Evolutionary conservation across 495 filamentous ascomycete species (phyloP).

Genomic region (Aspergillus asperescens): DNA sequence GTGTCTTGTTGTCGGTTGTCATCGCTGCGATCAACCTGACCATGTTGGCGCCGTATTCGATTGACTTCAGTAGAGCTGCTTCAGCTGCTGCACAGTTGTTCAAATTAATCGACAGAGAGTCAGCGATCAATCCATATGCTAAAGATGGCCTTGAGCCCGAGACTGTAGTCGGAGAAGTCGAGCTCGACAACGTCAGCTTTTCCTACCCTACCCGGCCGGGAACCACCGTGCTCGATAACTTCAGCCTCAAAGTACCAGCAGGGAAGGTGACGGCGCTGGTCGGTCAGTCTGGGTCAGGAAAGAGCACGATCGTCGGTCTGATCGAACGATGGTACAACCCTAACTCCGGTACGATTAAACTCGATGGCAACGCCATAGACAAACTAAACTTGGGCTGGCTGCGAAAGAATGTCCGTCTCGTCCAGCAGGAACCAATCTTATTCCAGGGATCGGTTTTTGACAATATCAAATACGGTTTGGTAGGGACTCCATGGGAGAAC

Average conservation of each 20-base stretch:
- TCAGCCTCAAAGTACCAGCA: constrained; percentile 41
- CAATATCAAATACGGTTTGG: constrained; percentile 82
- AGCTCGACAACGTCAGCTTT: neutral
- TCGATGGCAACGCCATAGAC: constrained; percentile 80
- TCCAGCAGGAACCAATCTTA: constrained; percentile 57
- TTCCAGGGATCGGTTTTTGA: constrained; percentile 82
- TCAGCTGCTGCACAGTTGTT: constrained; percentile 37
- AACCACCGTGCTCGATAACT: constrained; percentile 4
- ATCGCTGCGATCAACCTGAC: constrained; percentile 42
- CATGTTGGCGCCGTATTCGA: constrained; percentile 19
- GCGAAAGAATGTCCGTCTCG: constrained; percentile 82
- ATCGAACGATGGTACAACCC: constrained; percentile 92
- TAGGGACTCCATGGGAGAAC: constrained; percentile 73
- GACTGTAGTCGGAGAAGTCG: neutral
- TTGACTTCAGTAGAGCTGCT: constrained; percentile 30
- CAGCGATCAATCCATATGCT: constrained; percentile 25
- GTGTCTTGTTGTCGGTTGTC: constrained; percentile 48
- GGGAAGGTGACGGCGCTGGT: constrained; percentile 75
- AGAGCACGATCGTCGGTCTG: constrained; percentile 89
- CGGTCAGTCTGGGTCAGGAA: constrained; percentile 77
- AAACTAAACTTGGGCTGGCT: constrained; percentile 85
- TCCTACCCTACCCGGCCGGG: neutral
- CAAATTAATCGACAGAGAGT: constrained; percentile 28
- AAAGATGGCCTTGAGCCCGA: neutral
- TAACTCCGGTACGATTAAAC: constrained; percentile 66